Percentiles rank a stretch among this genome's conserved stretches.
These are phyloP conservation scores for Arthrinium phaeospermum DNA, from an alignment of 2,329 filamentous ascomycete genomes.

Conservation along the genomic window DNA sequence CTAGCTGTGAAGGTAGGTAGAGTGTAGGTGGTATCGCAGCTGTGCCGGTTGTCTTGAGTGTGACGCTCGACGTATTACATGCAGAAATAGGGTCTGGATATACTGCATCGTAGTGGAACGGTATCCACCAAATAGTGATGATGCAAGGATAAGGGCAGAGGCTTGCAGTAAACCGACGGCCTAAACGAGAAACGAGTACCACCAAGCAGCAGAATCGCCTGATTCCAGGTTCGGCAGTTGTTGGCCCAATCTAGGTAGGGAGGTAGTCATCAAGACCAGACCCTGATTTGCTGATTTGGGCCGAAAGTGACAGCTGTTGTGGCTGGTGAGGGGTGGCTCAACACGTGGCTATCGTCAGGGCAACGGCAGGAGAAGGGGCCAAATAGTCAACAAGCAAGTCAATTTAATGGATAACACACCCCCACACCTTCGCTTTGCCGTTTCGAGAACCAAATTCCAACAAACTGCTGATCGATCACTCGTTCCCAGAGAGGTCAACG, in stretches of 20 bases:
- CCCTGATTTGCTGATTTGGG: neutral
- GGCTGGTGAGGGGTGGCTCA: neutral
- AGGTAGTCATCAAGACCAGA: neutral
- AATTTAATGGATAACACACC: constrained; percentile 1
- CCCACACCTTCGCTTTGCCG: neutral
- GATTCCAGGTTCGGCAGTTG: neutral
- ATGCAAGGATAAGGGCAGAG: neutral
- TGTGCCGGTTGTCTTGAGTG: neutral
- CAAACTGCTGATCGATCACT: neutral
- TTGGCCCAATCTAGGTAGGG: neutral
- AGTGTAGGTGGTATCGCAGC: neutral
- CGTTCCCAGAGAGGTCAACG: neutral
- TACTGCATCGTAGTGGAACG: neutral
- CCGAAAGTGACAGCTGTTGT: neutral
- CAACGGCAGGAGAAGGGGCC: neutral
- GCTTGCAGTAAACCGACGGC: neutral
- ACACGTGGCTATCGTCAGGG: neutral
- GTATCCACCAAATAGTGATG: neutral
- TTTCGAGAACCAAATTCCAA: constrained; percentile 7
- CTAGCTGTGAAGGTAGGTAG: neutral
- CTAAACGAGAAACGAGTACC: neutral
- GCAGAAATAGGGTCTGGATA: neutral
- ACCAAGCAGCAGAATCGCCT: neutral
- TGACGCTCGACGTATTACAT: neutral
- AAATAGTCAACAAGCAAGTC: constrained; percentile 13